Conservation (phyloP, 257 asterid genomes). For the Catharanthus roseus region DNA sequence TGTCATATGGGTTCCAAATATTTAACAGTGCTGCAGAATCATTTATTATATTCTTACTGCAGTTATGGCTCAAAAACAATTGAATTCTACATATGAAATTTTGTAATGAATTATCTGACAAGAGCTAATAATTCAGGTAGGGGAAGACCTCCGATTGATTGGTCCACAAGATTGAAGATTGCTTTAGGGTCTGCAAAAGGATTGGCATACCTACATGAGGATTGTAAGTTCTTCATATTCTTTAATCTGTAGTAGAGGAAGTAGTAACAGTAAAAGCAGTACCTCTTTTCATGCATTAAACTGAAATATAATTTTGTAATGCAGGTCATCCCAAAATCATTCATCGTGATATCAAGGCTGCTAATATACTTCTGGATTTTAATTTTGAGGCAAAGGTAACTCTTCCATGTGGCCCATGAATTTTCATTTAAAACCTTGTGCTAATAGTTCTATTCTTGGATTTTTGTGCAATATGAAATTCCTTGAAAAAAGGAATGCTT, state of each 20-base stretch:
- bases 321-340: constrained; percentile 90
- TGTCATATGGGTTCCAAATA: neutral
- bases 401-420: neutral
- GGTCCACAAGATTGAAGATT: constrained; percentile 37
- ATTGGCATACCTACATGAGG: constrained; percentile 51
- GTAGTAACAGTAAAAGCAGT: neutral
- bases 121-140: constrained; percentile 22
- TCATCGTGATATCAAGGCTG: constrained; percentile 89
- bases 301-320: neutral
- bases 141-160: constrained; percentile 44
- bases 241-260: neutral
- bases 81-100: neutral
- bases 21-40: neutral
- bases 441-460: neutral
- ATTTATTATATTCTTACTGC: neutral
- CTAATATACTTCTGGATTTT: constrained; percentile 79
- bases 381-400: constrained; percentile 85
- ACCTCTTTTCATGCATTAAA: neutral
- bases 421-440: neutral
- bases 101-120: neutral
- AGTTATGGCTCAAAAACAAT: neutral
- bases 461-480: neutral
- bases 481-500: neutral
- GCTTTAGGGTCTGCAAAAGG: constrained; percentile 55
- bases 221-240: constrained; percentile 27